Percentiles rank a stretch among this genome's conserved stretches.
Conservation (phyloP, 371 early-diverging fungal genomes). For the Rhizomucor pusillus region DNA sequence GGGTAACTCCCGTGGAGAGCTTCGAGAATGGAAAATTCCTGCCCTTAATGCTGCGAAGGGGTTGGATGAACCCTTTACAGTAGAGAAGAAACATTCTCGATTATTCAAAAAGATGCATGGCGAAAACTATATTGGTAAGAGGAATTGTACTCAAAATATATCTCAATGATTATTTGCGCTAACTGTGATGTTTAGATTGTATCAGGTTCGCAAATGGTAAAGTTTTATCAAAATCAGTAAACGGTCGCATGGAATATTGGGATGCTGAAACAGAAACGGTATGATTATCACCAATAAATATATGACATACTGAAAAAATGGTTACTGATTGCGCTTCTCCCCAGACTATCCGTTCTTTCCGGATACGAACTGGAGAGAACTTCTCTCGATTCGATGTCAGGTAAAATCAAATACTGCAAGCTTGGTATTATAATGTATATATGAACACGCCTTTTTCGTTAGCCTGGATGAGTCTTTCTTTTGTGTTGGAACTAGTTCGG, state of each 20-base stretch:
- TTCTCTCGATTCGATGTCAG: slow-evolving; percentile 46
- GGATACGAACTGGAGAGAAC: slow-evolving; percentile 38
- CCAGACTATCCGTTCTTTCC: slow-evolving; percentile 29
- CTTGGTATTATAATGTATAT: neutral
- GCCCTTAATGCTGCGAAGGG: slow-evolving; percentile 7
- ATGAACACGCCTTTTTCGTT: neutral
- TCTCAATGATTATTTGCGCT: no score
- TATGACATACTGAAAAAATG: no score
- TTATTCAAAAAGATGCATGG: slow-evolving; percentile 41
- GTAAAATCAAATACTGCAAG: slow-evolving; percentile 2
- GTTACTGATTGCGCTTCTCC: neutral
- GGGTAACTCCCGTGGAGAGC: slow-evolving; percentile 53
- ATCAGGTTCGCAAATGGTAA: slow-evolving; percentile 64
- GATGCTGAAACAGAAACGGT: slow-evolving; percentile 49
- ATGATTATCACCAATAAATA: slow-evolving; percentile 2
- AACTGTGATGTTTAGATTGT: slow-evolving; percentile 42
- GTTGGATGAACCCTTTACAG: slow-evolving; percentile 27
- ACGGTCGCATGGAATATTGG: slow-evolving; percentile 78
- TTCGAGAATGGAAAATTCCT: slow-evolving; percentile 61
- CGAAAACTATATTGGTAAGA: slow-evolving; percentile 37
- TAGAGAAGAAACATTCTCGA: slow-evolving; percentile 31
- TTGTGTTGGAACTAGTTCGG: slow-evolving; percentile 74
- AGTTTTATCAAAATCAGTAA: slow-evolving; percentile 69
- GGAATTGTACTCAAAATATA: no score
- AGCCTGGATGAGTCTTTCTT: slow-evolving; percentile 68